Percentiles rank a stretch among this genome's conserved stretches.
phyloP scores from a whole-genome alignment of 352 stramenopile genomes.

The Pythium aquatile region DNA sequence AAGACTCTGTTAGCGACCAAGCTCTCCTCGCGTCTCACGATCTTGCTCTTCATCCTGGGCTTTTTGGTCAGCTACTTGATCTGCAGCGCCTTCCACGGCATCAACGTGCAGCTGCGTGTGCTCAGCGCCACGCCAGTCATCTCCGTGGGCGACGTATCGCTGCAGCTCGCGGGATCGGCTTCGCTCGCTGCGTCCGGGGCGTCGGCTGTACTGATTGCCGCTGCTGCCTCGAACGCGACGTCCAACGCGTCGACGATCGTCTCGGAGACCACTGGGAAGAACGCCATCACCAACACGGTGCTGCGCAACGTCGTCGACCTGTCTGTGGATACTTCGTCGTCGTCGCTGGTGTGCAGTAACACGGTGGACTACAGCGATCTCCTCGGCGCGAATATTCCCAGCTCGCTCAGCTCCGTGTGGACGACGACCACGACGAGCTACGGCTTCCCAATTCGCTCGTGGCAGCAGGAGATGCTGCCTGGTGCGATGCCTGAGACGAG shows the following conservation, averaged over 20 bases:
- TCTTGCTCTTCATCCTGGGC: slow-evolving; percentile 11
- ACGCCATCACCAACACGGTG: slow-evolving; percentile 23
- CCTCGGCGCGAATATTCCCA: not conserved
- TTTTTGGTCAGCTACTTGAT: slow-evolving; percentile 22
- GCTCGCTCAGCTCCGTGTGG: slow-evolving; percentile 3
- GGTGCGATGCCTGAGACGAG: slow-evolving; percentile 4
- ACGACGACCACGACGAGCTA: slow-evolving; percentile 13
- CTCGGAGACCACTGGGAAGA: slow-evolving; percentile 3
- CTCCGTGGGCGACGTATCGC: slow-evolving; percentile 7
- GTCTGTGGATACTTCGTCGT: not conserved
- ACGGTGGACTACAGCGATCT: slow-evolving; percentile 11
- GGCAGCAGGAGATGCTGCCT: slow-evolving; percentile 18
- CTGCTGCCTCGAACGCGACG: slow-evolving; percentile 6
- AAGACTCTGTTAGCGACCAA: slow-evolving; percentile 9
- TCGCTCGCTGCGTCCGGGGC: not conserved
- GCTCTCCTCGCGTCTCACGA: not conserved
- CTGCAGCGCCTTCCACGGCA: slow-evolving; percentile 27
- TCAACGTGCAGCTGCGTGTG: slow-evolving; percentile 29
- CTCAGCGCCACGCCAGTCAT: slow-evolving; percentile 4
- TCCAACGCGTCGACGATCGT: slow-evolving; percentile 18
- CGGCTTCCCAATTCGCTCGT: slow-evolving; percentile 17
- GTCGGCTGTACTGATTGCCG: not conserved
- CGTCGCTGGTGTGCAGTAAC: slow-evolving; percentile 12
- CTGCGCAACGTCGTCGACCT: slow-evolving; percentile 12
- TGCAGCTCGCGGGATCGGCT: not conserved